These are phyloP conservation scores for Aspergillus campestris DNA, from an alignment of 495 filamentous ascomycete genomes.

Conservation along the genomic window DNA sequence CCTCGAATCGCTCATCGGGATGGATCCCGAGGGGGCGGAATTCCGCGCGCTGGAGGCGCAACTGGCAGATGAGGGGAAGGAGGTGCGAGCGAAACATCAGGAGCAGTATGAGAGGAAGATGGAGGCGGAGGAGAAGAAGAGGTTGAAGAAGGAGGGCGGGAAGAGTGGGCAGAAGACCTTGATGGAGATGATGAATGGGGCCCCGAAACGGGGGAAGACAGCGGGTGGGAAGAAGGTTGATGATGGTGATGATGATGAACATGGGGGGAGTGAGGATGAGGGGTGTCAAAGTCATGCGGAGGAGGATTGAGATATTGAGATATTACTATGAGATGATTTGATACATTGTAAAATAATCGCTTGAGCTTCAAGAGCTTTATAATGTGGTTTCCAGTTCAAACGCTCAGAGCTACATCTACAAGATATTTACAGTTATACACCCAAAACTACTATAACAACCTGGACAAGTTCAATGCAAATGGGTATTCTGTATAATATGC, in stretches of 20 bases:
- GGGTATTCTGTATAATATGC: too few species aligned
- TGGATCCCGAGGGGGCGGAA: slow-evolving; percentile 60
- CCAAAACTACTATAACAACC: too few species aligned
- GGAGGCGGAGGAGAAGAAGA: slow-evolving; percentile 51
- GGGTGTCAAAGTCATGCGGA: slow-evolving; percentile 14
- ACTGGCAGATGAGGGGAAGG: slow-evolving; percentile 57
- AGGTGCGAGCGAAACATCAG: slow-evolving; percentile 64
- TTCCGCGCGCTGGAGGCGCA: slow-evolving; percentile 56
- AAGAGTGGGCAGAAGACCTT: slow-evolving; percentile 31
- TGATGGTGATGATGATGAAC: slow-evolving; percentile 4
- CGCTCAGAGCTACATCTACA: too few species aligned
- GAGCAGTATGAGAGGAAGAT: slow-evolving; percentile 67
- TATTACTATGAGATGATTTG: too few species aligned
- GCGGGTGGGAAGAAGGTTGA: slow-evolving; percentile 3
- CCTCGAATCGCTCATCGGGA: slow-evolving; percentile 78
- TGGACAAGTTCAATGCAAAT: too few species aligned
- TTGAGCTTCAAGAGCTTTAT: too few species aligned
- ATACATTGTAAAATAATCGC: too few species aligned
- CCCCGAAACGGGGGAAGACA: slow-evolving; percentile 3
- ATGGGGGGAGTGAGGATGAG: slow-evolving; percentile 9
- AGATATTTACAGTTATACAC: too few species aligned
- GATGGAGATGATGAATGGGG: slow-evolving; percentile 31
- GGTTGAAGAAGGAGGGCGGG: slow-evolving; percentile 21
- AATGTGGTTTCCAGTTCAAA: too few species aligned
- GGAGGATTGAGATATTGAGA: neutral